phyloP scores from a whole-genome alignment of 768 basidiomycete genomes.

The Ramaria sp. region DNA sequence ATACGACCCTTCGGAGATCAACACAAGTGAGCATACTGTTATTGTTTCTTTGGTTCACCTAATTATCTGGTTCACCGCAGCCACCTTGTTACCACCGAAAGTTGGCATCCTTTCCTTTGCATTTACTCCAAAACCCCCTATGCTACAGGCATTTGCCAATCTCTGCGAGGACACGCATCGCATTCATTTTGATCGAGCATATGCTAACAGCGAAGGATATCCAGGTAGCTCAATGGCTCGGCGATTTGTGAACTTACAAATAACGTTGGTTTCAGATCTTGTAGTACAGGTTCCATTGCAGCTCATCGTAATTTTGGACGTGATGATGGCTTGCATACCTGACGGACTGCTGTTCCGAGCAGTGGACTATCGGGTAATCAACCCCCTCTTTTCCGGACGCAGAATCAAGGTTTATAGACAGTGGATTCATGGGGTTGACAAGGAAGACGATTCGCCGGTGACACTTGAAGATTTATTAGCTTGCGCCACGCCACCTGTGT shows the following conservation, averaged over 20 bases:
- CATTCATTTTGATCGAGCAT: not conserved
- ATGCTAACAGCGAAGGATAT: constrained; percentile 4
- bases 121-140: not conserved
- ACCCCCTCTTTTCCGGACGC: constrained; percentile 2
- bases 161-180: constrained; percentile 2
- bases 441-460: not conserved
- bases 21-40: not conserved
- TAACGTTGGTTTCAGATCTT: not conserved
- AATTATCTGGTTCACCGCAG: not conserved
- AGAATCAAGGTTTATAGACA: constrained; percentile 1
- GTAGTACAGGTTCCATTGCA: not conserved
- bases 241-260: not conserved
- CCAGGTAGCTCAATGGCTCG: not conserved
- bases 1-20: not conserved
- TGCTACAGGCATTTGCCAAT: not conserved
- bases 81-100: not conserved
- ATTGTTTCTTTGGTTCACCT: not conserved
- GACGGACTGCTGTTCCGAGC: not conserved
- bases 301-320: not conserved
- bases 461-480: not conserved
- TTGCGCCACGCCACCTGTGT: not conserved
- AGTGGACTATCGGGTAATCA: constrained; percentile 3
- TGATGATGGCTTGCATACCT: not conserved
- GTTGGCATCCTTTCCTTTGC: not conserved
- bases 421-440: not conserved